A percentile compares a stretch with the other conserved stretches of the same genome.
phyloP scores from a whole-genome alignment of 192 early-diverging fungal species.

The Allomyces macrogynus region DNA sequence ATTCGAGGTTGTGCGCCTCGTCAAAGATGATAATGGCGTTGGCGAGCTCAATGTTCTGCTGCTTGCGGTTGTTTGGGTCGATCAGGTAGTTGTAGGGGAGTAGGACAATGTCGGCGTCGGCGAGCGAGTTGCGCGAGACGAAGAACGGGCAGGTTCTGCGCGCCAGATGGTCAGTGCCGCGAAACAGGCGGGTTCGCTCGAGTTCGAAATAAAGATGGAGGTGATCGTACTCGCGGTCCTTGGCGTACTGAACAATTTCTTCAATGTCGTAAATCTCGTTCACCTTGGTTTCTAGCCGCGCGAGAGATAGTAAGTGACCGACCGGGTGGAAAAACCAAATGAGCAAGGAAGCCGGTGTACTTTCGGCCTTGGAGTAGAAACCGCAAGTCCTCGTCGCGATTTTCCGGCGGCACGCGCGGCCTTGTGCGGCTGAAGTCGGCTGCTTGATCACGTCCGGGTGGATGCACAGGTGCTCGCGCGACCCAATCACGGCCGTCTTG shows the following conservation, averaged over 20 bases:
- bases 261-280: conserved; percentile 30
- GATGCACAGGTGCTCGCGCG: conserved; percentile 40
- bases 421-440: conserved; percentile 10
- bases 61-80: conserved; percentile 22
- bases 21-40: conserved; percentile 41
- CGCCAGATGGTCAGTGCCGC: background rate
- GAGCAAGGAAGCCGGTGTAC: too few relatives aligned
- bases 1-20: conserved; percentile 30
- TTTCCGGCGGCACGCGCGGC: conserved; percentile 20
- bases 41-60: conserved; percentile 29
- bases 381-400: conserved; percentile 14
- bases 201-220: too few relatives aligned
- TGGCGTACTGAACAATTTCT: conserved; percentile 22
- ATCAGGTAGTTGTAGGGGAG: conserved; percentile 46
- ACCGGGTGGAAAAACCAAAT: too few relatives aligned
- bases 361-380: conserved; percentile 6
- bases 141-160: conserved; percentile 41
- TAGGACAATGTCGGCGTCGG: conserved; percentile 30
- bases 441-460: conserved; percentile 13
- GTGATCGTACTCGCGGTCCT: conserved; percentile 8
- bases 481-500: conserved; percentile 26
- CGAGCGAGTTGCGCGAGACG: conserved; percentile 15
- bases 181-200: background rate
- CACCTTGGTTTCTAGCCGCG: background rate
- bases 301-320: too few relatives aligned